Evolutionary conservation across 169 alveolate species (phyloP).

Genomic region (Plasmodium yoelii): DNA sequence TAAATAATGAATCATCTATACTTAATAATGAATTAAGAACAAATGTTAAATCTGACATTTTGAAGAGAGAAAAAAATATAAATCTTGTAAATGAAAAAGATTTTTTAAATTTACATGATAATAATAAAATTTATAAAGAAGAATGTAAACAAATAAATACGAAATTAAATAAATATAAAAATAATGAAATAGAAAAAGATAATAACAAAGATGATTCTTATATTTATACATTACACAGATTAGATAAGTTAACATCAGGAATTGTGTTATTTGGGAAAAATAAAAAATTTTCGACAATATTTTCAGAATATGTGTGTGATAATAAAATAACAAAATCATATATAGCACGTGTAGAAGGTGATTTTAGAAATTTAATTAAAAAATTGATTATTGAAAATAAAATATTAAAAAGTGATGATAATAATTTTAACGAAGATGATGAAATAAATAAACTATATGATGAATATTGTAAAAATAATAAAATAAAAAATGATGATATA

Average conservation of each 20-base stretch:
- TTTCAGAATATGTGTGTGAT: slow-evolving; percentile 77
- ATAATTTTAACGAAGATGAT: slow-evolving; percentile 1
- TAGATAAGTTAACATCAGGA: slow-evolving; percentile 86
- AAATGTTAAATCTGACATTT: background rate
- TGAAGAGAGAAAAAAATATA: background rate
- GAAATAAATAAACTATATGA: slow-evolving; percentile 10
- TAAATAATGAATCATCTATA: no score
- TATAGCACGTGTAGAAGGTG: slow-evolving; percentile 85
- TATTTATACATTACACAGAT: slow-evolving; percentile 81
- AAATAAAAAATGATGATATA: background rate
- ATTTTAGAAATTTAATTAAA: slow-evolving; percentile 71
- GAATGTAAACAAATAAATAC: background rate
- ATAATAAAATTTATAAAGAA: background rate
- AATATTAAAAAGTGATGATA: background rate
- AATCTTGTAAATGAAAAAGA: no score
- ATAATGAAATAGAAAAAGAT: background rate
- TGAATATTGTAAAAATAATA: background rate
- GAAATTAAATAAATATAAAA: background rate
- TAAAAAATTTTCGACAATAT: slow-evolving; percentile 78
- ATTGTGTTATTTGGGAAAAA: slow-evolving; percentile 82
- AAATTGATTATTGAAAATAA: slow-evolving; percentile 20
- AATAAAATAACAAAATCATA: slow-evolving; percentile 79
- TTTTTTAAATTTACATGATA: no score
- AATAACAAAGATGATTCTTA: slow-evolving; percentile 33
- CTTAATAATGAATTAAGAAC: background rate